Conservation (phyloP, 768 basidiomycete genomes). For the Candolleomyces efflorescens region DNA sequence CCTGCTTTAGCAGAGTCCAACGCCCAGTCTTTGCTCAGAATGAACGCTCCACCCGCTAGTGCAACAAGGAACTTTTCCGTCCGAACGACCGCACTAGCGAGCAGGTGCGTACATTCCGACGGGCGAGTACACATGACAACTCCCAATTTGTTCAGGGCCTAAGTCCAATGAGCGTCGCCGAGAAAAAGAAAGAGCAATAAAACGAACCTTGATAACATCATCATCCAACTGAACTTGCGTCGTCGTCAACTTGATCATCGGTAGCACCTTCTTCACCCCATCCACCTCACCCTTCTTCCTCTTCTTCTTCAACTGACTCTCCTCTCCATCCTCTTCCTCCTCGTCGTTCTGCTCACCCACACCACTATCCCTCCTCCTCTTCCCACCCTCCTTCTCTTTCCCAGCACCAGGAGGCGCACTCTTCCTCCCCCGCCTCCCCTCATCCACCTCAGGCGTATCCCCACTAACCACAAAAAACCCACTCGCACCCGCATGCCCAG, state of each 20-base stretch:
- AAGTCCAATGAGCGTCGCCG: not conserved
- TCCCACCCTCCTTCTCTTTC: slow-evolving; percentile 7
- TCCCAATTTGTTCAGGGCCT: slow-evolving; percentile 66
- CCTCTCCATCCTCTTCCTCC: too few species aligned
- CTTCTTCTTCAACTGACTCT: too few species aligned
- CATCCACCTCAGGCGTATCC: slow-evolving; percentile 6
- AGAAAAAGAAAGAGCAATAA: slow-evolving; percentile 3
- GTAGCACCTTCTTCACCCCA: slow-evolving; percentile 11
- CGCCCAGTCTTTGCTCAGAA: slow-evolving; percentile 71
- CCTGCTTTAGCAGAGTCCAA: slow-evolving; percentile 50
- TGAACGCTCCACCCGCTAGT: slow-evolving; percentile 53
- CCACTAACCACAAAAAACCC: slow-evolving; percentile 19
- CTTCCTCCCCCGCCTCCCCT: not conserved
- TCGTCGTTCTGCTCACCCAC: too few species aligned
- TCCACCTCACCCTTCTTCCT: slow-evolving; percentile 1
- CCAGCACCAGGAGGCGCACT: slow-evolving; percentile 1
- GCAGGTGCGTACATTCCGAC: slow-evolving; percentile 73
- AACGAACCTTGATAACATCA: slow-evolving; percentile 53
- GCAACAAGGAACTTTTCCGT: slow-evolving; percentile 90
- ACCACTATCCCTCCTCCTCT: slow-evolving; percentile 11
- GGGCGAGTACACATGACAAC: slow-evolving; percentile 58
- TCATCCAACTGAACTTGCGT: slow-evolving; percentile 62
- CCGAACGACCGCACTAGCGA: slow-evolving; percentile 64
- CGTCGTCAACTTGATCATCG: slow-evolving; percentile 52
- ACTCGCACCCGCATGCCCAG: slow-evolving; percentile 9